A percentile compares a stretch with the other conserved stretches of the same genome.
Evolutionary conservation across 2,329 filamentous ascomycete genomes (phyloP).

Genomic region (Botrytis sinoallii): DNA sequence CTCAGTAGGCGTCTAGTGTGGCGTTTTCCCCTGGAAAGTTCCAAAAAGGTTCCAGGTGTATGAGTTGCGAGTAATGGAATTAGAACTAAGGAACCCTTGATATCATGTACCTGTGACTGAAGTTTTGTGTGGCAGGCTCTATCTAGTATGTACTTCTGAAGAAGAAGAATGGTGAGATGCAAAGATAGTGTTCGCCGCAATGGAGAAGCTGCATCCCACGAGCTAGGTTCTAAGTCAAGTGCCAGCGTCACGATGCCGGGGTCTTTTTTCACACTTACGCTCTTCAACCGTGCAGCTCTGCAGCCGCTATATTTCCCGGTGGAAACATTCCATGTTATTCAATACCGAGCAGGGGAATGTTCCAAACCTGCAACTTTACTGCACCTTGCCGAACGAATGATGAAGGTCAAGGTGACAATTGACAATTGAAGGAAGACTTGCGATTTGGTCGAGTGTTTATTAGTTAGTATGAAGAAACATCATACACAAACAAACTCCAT

Average conservation of each 20-base stretch:
- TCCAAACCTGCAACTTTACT: slow-evolving; percentile 17
- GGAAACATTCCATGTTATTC: slow-evolving; percentile 17
- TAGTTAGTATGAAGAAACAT: slow-evolving; percentile 8
- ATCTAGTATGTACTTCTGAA: background rate
- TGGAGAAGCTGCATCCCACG: slow-evolving; percentile 15
- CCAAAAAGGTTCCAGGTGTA: slow-evolving; percentile 6
- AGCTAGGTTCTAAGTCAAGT: slow-evolving; percentile 11
- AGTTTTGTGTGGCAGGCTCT: background rate
- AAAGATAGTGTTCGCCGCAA: slow-evolving; percentile 1
- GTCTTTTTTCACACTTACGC: background rate
- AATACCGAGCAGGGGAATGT: slow-evolving; percentile 19
- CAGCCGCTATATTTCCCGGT: slow-evolving; percentile 20
- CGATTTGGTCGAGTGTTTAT: slow-evolving; percentile 14
- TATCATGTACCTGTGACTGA: background rate
- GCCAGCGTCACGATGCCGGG: slow-evolving; percentile 12
- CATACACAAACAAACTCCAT: slow-evolving; percentile 5
- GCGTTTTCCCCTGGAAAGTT: slow-evolving; percentile 11
- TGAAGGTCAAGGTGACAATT: slow-evolving; percentile 6
- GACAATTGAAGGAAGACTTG: slow-evolving; percentile 20
- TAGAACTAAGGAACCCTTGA: background rate
- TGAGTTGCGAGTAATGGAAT: background rate
- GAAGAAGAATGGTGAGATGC: background rate
- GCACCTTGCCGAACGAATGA: slow-evolving; percentile 13
- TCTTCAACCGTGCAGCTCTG: slow-evolving; percentile 16
- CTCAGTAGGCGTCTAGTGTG: background rate